Conservation (phyloP, 148 eudicot genomes). For the Arctostaphylos glauca region DNA sequence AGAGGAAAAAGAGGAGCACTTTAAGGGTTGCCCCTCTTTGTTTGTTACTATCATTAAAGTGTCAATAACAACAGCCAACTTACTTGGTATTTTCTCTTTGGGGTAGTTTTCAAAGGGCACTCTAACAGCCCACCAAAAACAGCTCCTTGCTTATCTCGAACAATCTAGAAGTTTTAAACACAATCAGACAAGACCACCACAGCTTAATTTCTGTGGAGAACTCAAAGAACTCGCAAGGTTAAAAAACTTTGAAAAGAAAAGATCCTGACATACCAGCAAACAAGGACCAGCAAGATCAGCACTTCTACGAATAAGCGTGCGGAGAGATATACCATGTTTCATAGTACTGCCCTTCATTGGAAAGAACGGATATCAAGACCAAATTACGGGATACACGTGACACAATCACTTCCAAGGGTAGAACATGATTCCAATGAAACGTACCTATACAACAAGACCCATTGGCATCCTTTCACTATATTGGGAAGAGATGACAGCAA, state of each 20-base stretch:
- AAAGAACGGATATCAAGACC: conserved; percentile 35
- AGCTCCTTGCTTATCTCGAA: conserved; percentile 88
- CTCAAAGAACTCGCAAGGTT: neutral
- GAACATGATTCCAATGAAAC: conserved; percentile 7
- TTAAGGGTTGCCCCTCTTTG: neutral
- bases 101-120: conserved; percentile 73
- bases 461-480: conserved; percentile 93
- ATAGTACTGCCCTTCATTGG: conserved; percentile 97
- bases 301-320: conserved; percentile 79
- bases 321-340: conserved; percentile 95
- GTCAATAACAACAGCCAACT: conserved; percentile 22
- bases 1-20: neutral
- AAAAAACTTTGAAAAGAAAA: conserved; percentile 5
- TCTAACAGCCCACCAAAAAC: conserved; percentile 92
- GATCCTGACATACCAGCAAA: conserved; percentile 61
- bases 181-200: conserved; percentile 1
- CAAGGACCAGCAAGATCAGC: conserved; percentile 78
- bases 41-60: neutral
- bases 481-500: conserved; percentile 76
- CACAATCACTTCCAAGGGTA: neutral
- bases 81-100: conserved; percentile 92
- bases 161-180: conserved; percentile 45
- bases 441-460: conserved; percentile 92
- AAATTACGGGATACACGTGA: conserved; percentile 1
- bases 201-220: neutral